Evolutionary conservation across 2,329 filamentous ascomycete genomes (phyloP), one percentile per base, ranked within the genome.

Genomic region (Chaetothyriales sp.): DNA sequence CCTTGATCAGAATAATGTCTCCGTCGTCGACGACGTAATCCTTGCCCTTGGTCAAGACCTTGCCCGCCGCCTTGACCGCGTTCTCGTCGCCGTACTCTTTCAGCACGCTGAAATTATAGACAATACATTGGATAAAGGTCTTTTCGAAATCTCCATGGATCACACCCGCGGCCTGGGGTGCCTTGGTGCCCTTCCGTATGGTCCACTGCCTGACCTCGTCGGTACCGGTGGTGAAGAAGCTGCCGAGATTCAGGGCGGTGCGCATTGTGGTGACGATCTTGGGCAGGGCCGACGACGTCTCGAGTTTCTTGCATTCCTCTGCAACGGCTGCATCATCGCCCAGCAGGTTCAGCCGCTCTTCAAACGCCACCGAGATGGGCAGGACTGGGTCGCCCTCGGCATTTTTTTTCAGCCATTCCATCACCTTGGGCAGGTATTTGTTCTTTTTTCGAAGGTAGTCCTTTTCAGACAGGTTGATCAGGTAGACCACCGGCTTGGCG

Each of bases 181-280:
- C 92, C 76, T 98, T 98, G 66, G 85, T 95, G 62, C 89, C 89
- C 65, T 86, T 89, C 54, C 92, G 82, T 67, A 98, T 88, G 22
- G 92, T 98, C 94, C 92, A 98, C 74, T 98, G 92, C 63, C 92
- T 81, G 59, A 98, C 92, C 74, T 98, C 92, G 67, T 98, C 94
- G 20, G 89, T 73, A 64, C 92, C 92, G 33, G 85, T 89, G 50
- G 92, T 98, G 82, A 98, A 98, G 79, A 98, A 98, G 68, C 86
- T 92, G 67, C 85, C 84, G 44, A 98, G 78, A 71, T 92, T 85
- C 61, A 98, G 77, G 15, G 81, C 82, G 73, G 92, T 89, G 66
- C 92, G 86, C 92, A 98, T 98, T 61, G 87, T 86, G 19, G 81
- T 76, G 65, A 98, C 83, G 65, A 94, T 78, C 79, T 97, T 97